Conservation (phyloP, 1,284 basidiomycete genomes). For the Fereydounia khargensis region DNA sequence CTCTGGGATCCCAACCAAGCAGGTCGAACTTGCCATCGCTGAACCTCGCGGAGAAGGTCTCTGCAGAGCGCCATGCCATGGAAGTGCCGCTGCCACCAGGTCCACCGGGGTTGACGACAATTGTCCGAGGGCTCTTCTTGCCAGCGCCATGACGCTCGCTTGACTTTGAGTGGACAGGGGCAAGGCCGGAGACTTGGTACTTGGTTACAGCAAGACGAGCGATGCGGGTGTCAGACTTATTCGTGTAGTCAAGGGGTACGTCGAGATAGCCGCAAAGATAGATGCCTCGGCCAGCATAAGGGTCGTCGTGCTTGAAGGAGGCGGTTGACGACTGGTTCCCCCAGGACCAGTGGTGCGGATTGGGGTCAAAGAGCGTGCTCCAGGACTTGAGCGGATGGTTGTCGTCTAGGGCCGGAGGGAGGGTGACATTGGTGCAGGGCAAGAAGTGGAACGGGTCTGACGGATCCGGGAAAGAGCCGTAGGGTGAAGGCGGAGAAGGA, state of each 20-base stretch:
- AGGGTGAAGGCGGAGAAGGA: not conserved
- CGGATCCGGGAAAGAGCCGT: constrained; percentile 4
- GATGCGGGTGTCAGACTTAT: constrained; percentile 10
- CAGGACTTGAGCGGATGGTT: constrained; percentile 2
- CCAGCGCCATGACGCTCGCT: not conserved
- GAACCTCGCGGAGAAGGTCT: constrained; percentile 2
- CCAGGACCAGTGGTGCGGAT: constrained; percentile 10
- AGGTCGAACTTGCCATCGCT: constrained; percentile 17
- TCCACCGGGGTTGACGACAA: constrained; percentile 31
- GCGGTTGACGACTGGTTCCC: not conserved
- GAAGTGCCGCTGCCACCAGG: constrained; percentile 24
- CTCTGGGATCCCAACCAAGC: constrained; percentile 27
- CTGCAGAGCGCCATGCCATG: constrained; percentile 10
- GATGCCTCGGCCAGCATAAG: not conserved
- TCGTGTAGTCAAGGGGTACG: constrained; percentile 35
- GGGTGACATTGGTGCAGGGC: constrained; percentile 15
- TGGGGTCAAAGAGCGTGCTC: constrained; percentile 4
- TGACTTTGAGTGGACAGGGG: not conserved
- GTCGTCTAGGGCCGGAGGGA: constrained; percentile 8
- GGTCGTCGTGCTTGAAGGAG: not conserved
- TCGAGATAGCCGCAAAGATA: constrained; percentile 32
- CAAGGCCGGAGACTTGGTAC: constrained; percentile 3
- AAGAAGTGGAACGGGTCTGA: constrained; percentile 20
- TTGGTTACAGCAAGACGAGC: constrained; percentile 15
- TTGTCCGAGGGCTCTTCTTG: constrained; percentile 3